Percentiles rank a stretch among this genome's conserved stretches.
phyloP scores from a whole-genome alignment of 106 monocot species.

The Posidonia australis region DNA sequence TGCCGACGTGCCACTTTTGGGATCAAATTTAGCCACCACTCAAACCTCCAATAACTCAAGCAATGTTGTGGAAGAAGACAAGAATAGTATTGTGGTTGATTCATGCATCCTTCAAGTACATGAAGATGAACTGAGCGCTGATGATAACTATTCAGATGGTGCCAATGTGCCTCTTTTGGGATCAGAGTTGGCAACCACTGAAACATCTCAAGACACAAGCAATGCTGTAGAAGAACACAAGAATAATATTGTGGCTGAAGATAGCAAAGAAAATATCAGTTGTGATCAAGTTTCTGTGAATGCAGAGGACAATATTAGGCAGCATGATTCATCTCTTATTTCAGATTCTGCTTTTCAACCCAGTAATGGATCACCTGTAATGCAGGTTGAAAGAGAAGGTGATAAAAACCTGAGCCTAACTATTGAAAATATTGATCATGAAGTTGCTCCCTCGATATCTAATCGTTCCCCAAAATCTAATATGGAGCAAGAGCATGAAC shows the following conservation, averaged over 20 bases:
- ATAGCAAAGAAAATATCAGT: background rate
- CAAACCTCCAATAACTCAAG: background rate
- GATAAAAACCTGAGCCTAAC: conserved; percentile 3
- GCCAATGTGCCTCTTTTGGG: background rate
- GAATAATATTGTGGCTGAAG: background rate
- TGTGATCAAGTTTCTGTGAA: background rate
- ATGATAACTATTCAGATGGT: conserved; percentile 3
- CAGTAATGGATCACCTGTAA: conserved; percentile 9
- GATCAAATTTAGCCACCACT: background rate
- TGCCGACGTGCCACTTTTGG: background rate
- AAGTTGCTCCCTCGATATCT: conserved; percentile 3
- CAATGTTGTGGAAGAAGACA: background rate
- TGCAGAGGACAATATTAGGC: background rate
- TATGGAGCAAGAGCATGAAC: conserved; percentile 15
- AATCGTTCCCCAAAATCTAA: conserved; percentile 5
- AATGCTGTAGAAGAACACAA: background rate
- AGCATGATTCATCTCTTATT: conserved; percentile 1
- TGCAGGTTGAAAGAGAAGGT: conserved; percentile 10
- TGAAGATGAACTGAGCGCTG: conserved; percentile 4
- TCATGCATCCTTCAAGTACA: conserved; percentile 3
- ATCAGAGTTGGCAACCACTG: background rate
- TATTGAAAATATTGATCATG: conserved; percentile 5
- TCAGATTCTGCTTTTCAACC: conserved; percentile 9
- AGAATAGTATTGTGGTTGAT: background rate
- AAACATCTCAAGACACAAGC: background rate